Base-by-base conservation (phyloP, 495 filamentous ascomycete genomes). In the Lindgomyces ingoldianus region DNA sequence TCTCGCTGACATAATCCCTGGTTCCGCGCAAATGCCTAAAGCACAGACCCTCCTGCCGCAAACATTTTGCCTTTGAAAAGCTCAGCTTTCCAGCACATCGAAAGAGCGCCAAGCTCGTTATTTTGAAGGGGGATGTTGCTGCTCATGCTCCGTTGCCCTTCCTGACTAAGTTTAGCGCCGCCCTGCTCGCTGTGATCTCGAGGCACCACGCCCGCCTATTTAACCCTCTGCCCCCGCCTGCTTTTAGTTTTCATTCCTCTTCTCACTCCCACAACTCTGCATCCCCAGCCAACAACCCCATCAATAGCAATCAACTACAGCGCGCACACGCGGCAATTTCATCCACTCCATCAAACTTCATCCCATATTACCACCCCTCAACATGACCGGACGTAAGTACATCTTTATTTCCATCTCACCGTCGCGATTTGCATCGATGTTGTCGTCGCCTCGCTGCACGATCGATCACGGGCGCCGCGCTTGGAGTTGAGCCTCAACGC, bases 301-400 rank as follows among this genome's bases (percentile, higher is more conserved):
- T 70, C 65, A 42, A 11, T 60, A 68, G 25, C 52, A 24, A 25
- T 29, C 50, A 26, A 25, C 60, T 41, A 45, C 54, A 11, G 19
- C 39, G 30, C 57, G 44, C 48, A 21, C 8, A 67, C 61, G 55
- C 58, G 50, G 48, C 55, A 54, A 49, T 19, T 52, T 24, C 54
- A 64, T 39, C 64, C 54, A 60, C 49, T 52, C 36, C 60, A 68
- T 65, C 65, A 22, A 60, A 47, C 8, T 25, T 21, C 54, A 56
- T 69, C 72, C 56, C 55, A 27, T 19, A 41, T 48, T 68, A 71
- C 59, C 51, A 21, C 21, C 30, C 21, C 21, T 76, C 81, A 86
- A 74, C 68, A 87, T 88, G 85, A 85, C 85, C 86, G 85, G 85
- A 80, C 85, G 85, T 87, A 78, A 85, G 85, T 86, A 60, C 59